A percentile compares a stretch with the other conserved stretches of the same genome.
Evolutionary conservation across 805 yeast genomes (phyloP).

Genomic region (Metschnikowia kunwiensis): DNA sequence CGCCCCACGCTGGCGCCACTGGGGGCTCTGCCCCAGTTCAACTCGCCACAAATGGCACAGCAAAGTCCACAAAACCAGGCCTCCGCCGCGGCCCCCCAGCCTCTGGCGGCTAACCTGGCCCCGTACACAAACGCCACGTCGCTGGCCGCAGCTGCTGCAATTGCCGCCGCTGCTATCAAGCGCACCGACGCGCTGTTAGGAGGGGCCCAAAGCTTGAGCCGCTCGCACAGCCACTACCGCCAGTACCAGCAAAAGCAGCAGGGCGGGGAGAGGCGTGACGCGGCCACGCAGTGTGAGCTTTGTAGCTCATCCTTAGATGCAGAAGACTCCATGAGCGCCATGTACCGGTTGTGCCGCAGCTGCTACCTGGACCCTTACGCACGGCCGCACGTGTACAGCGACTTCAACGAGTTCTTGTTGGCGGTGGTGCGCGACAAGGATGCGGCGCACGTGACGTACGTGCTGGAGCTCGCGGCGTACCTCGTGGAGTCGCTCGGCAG

Average conservation of each 20-base stretch:
- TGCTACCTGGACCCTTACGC: slow-evolving; percentile 33
- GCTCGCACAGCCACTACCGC: slow-evolving; percentile 17
- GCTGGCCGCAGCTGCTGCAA: slow-evolving; percentile 18
- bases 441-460: slow-evolving; percentile 14
- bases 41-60: not conserved
- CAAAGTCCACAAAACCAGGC: not conserved
- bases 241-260: slow-evolving; percentile 18
- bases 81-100: not conserved
- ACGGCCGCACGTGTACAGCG: slow-evolving; percentile 25
- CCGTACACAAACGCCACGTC: slow-evolving; percentile 7
- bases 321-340: slow-evolving; percentile 24
- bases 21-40: slow-evolving; percentile 11
- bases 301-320: slow-evolving; percentile 25
- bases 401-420: slow-evolving; percentile 28
- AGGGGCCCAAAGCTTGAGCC: slow-evolving; percentile 10
- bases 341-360: slow-evolving; percentile 27
- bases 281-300: slow-evolving; percentile 27
- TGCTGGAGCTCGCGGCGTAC: slow-evolving; percentile 17
- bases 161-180: slow-evolving; percentile 19
- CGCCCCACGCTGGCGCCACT: slow-evolving; percentile 8
- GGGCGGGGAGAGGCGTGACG: slow-evolving; percentile 16
- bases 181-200: slow-evolving; percentile 13
- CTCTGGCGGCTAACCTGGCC: not conserved
- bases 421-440: slow-evolving; percentile 21
- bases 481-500: slow-evolving; percentile 24